phyloP scores from a whole-genome alignment of 768 basidiomycete species.

The Boletales sp. region DNA sequence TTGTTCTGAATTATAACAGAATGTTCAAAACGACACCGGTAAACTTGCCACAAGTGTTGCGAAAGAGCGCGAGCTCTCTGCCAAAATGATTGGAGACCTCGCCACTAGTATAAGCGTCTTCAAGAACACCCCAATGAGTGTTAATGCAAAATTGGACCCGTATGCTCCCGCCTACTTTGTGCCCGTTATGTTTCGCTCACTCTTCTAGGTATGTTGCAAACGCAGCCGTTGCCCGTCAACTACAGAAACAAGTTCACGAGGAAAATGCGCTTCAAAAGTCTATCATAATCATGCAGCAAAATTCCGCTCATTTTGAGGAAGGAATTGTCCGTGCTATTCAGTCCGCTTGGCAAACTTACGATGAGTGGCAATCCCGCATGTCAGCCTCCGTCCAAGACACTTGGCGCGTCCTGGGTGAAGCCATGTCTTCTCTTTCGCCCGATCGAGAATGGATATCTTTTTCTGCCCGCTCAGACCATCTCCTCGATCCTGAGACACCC shows the following conservation, averaged over 20 bases:
- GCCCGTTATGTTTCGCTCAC: background rate
- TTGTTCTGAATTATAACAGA: conserved; percentile 38
- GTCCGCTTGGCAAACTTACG: conserved; percentile 95
- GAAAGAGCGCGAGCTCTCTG: conserved; percentile 83
- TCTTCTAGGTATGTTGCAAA: conserved; percentile 60
- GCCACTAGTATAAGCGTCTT: conserved; percentile 82
- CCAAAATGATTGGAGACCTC: conserved; percentile 82
- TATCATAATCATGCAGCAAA: conserved; percentile 97
- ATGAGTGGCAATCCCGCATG: conserved; percentile 90
- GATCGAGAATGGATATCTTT: conserved; percentile 97
- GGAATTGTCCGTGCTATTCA: conserved; percentile 94
- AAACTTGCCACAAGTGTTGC: conserved; percentile 89
- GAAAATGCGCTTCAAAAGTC: conserved; percentile 98
- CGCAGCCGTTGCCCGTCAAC: conserved; percentile 68
- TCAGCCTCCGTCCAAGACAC: conserved; percentile 67
- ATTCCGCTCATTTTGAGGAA: conserved; percentile 94
- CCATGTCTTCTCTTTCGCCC: conserved; percentile 77
- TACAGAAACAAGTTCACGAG: conserved; percentile 90
- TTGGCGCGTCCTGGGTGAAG: conserved; percentile 63
- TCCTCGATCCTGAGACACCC: conserved; percentile 96
- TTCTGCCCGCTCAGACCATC: conserved; percentile 87
- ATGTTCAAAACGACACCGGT: conserved; percentile 93
- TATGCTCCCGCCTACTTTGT: background rate
- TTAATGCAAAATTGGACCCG: conserved; percentile 49
- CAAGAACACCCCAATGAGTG: conserved; percentile 91